phyloP scores from a whole-genome alignment of 2,329 filamentous ascomycete genomes.

The Colletotrichum horii region DNA sequence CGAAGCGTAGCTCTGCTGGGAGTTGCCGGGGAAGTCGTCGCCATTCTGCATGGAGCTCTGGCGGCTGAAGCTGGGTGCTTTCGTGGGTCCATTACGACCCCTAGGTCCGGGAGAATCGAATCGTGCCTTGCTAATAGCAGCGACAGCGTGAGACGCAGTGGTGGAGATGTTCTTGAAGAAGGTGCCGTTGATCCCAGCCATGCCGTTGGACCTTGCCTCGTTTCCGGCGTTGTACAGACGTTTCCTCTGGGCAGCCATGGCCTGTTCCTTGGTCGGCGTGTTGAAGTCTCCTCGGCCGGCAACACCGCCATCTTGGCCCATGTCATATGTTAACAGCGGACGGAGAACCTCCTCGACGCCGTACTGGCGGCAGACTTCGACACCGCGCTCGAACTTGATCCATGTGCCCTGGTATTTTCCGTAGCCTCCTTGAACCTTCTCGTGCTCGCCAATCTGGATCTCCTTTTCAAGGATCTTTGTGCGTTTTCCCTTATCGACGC shows the following conservation, averaged over 20 bases:
- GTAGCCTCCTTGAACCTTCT: conserved; percentile 98
- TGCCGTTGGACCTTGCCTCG: conserved; percentile 70
- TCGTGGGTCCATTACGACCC: conserved; percentile 66
- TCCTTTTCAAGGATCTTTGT: conserved; percentile 99
- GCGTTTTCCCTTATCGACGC: conserved; percentile 95
- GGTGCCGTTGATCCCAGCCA: conserved; percentile 69
- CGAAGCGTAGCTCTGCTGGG: conserved; percentile 83
- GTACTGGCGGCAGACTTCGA: conserved; percentile 87
- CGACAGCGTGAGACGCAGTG: conserved; percentile 90
- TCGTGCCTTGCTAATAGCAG: conserved; percentile 94
- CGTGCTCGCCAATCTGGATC: conserved; percentile 93
- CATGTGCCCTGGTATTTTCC: conserved; percentile 99
- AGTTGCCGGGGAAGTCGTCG: conserved; percentile 72
- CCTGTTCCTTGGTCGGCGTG: conserved; percentile 97
- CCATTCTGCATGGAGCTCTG: conserved; percentile 75
- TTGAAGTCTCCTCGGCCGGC: conserved; percentile 80
- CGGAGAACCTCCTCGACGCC: conserved; percentile 78
- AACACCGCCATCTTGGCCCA: conserved; percentile 75
- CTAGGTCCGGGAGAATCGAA: conserved; percentile 86
- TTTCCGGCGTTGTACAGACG: conserved; percentile 81
- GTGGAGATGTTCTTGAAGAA: conserved; percentile 98
- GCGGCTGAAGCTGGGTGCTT: conserved; percentile 73
- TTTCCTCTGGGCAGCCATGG: conserved; percentile 94
- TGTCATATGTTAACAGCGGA: conserved; percentile 80
- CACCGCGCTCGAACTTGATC: conserved; percentile 91